Evolutionary conservation across 2,329 filamentous ascomycete genomes (phyloP).

Genomic region (Huntiella savannae): DNA sequence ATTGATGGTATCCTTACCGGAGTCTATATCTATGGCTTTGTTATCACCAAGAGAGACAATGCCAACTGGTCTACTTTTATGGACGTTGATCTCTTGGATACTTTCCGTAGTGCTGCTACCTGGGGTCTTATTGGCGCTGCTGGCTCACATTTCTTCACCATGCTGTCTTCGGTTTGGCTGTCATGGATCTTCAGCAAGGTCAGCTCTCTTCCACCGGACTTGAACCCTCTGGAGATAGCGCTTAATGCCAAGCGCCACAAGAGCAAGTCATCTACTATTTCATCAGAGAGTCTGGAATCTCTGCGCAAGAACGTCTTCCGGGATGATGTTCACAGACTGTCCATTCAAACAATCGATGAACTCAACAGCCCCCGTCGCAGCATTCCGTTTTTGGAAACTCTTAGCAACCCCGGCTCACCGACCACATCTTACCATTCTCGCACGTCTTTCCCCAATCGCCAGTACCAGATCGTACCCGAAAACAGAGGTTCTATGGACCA

Average conservation of each 20-base stretch:
- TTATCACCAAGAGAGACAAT: slow-evolving; percentile 26
- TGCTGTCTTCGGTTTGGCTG: slow-evolving; percentile 56
- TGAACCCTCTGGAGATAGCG: slow-evolving; percentile 83
- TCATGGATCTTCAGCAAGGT: slow-evolving; percentile 68
- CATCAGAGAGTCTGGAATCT: slow-evolving; percentile 15
- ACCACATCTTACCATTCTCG: slow-evolving; percentile 32
- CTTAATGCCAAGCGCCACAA: slow-evolving; percentile 58
- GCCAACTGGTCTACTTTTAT: slow-evolving; percentile 50
- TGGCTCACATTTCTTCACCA: slow-evolving; percentile 50
- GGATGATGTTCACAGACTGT: slow-evolving; percentile 5
- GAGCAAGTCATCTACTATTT: slow-evolving; percentile 41
- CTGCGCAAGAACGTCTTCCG: slow-evolving; percentile 7
- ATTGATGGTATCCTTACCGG: slow-evolving; percentile 43
- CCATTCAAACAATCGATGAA: slow-evolving; percentile 5
- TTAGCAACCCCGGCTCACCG: slow-evolving; percentile 37
- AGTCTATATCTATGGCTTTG: slow-evolving; percentile 36
- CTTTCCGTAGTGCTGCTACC: slow-evolving; percentile 48
- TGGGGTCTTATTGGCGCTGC: slow-evolving; percentile 44
- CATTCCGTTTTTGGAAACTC: slow-evolving; percentile 66
- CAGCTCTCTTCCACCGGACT: slow-evolving; percentile 64
- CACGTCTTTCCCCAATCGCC: slow-evolving; percentile 33
- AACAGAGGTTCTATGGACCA: slow-evolving; percentile 15
- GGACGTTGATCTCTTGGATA: slow-evolving; percentile 31
- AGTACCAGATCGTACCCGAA: slow-evolving; percentile 30
- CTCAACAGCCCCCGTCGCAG: slow-evolving; percentile 23